These are phyloP conservation scores for Macaranga tanarius DNA, from an alignment of 441 rosid species.

Conservation along the genomic window DNA sequence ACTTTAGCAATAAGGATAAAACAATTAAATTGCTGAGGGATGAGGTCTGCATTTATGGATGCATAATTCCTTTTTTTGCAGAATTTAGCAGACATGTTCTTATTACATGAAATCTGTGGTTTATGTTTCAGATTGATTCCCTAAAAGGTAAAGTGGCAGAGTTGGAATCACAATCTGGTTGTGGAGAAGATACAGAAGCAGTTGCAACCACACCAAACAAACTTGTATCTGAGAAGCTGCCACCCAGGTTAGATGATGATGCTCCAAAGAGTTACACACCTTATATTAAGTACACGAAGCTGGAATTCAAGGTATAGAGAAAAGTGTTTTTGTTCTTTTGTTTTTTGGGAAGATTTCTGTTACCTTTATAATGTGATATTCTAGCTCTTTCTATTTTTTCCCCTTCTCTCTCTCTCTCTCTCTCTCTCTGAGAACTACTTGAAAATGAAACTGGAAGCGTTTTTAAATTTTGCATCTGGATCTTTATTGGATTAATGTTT, in stretches of 20 bases:
- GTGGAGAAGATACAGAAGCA: conserved; percentile 36
- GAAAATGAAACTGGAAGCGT: background rate
- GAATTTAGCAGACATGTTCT: conserved; percentile 5
- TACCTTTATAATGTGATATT: background rate
- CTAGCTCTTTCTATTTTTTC: background rate
- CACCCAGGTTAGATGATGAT: conserved; percentile 31
- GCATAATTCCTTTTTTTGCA: background rate
- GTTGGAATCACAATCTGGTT: conserved; percentile 45
- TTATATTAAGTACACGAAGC: conserved; percentile 77
- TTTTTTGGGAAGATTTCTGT: background rate
- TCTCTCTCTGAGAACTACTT: background rate
- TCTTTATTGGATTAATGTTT: conserved; percentile 2
- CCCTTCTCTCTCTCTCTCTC: background rate
- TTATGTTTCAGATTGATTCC: conserved; percentile 52
- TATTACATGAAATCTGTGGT: background rate
- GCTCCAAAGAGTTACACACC: conserved; percentile 61
- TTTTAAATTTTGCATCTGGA: background rate
- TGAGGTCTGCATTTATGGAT: conserved; percentile 53
- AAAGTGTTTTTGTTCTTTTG: background rate
- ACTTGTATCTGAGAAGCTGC: conserved; percentile 31
- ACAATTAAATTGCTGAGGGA: conserved; percentile 47
- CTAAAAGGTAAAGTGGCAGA: conserved; percentile 67
- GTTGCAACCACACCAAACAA: conserved; percentile 26
- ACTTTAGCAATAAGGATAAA: conserved; percentile 35
- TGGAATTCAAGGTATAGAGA: conserved; percentile 75